A percentile compares a stretch with the other conserved stretches of the same genome.
Evolutionary conservation across 306 rosid genomes (phyloP).

Genomic region (Fagus sylvatica): DNA sequence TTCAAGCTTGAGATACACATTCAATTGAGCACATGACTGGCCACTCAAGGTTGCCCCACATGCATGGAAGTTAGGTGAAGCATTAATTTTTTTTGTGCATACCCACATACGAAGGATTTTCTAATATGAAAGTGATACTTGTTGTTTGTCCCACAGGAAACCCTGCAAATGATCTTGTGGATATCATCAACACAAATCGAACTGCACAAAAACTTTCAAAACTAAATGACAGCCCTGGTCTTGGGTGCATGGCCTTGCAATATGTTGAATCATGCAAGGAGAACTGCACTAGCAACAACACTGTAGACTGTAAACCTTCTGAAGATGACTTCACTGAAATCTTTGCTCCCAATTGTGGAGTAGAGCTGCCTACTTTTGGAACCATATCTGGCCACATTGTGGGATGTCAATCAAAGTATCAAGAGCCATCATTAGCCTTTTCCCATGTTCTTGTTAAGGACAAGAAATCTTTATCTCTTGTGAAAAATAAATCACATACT

Average conservation of each 20-base stretch:
- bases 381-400: conserved; percentile 66
- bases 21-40: no score
- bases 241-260: conserved; percentile 94
- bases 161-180: conserved; percentile 78
- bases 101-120: no score
- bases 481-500: conserved; percentile 72
- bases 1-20: no score
- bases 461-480: conserved; percentile 47
- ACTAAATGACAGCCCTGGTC: conserved; percentile 74
- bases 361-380: conserved; percentile 86
- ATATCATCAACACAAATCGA: conserved; percentile 71
- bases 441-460: conserved; percentile 48
- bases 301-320: conserved; percentile 69
- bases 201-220: conserved; percentile 62
- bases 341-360: conserved; percentile 88
- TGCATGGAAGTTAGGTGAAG: no score
- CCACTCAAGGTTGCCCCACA: no score
- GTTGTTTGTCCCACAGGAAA: conserved; percentile 58
- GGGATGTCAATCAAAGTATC: conserved; percentile 67
- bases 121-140: background rate
- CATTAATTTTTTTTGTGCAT: no score
- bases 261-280: conserved; percentile 71
- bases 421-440: conserved; percentile 70
- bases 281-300: conserved; percentile 63
- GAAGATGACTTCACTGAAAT: conserved; percentile 87